Base-by-base conservation (phyloP, 2,329 filamentous ascomycete species). In the Cyclaneusma minus region DNA sequence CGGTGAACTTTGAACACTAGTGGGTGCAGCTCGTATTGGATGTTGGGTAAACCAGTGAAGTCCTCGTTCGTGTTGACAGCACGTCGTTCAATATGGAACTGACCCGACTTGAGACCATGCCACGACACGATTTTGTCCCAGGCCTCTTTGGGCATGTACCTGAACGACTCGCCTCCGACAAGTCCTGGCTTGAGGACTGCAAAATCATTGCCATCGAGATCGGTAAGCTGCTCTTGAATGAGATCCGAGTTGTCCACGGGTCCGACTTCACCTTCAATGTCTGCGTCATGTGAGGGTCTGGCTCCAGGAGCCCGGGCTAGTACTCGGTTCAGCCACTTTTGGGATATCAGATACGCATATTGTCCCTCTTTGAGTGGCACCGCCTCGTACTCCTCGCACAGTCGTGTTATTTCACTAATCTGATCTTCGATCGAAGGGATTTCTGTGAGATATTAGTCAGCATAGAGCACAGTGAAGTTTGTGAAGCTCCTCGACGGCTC, bases 181-280 rank as follows among this genome's bases (percentile, higher is more conserved):
- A 74, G 54, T 10, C 75, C 81, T 2, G 68, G 68, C 38, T 73
- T 78, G 22, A 95, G 60, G 3, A 79, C 73, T 16, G 87, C 67
- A 41, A 84, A 92, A 10, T 63, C 56, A 9, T 55, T 51, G 24
- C 55, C 56, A 11, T 48, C 47, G 7, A 58, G 52, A 31, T 70
- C 63, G 25, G 49, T 51, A 30, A 73, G 55, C 18, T 63, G 59
- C 35, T 73, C 63, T 32, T 73, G 58, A 27, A 85, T 70, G 33
- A 94, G 73, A 44, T 85, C 78, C 1, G 78, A 72, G 45, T 94
- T 94, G 56, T 94, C 83, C 16, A 95, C 67, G 0, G 81, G 79
- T 2, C 84, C 84, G 6, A 55, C 40, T 4, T 69, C 64, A 5
- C 66, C 68, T 31, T 74, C 64, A 7, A 60, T 46, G 7, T 64